Evolutionary conservation across 148 eudicot species (phyloP).

Genomic region (Suaeda aralocaspica): DNA sequence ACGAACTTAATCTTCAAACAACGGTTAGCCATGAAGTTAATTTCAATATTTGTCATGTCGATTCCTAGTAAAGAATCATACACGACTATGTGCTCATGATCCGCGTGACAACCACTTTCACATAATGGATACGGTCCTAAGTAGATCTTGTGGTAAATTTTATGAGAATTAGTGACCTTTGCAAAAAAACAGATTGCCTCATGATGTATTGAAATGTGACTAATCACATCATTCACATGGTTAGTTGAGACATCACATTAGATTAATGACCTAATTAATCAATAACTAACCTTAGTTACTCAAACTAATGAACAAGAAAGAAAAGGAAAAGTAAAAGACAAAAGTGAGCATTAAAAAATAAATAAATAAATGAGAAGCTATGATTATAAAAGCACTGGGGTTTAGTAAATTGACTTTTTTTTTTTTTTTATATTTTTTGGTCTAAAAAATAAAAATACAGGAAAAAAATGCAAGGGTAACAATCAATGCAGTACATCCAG

Average conservation of each 20-base stretch:
- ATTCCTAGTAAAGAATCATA: too few species aligned
- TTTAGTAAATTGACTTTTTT: background rate
- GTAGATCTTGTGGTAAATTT: background rate
- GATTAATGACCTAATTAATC: background rate
- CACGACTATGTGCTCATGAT: too few species aligned
- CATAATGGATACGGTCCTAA: background rate
- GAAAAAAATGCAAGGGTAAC: slow-evolving; percentile 74
- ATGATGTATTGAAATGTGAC: background rate
- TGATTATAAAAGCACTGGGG: slow-evolving; percentile 26
- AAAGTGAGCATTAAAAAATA: background rate
- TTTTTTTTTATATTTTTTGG: background rate
- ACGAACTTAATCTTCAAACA: too few species aligned
- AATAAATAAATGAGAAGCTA: slow-evolving; percentile 13
- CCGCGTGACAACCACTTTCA: too few species aligned
- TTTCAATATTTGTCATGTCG: too few species aligned
- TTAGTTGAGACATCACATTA: slow-evolving; percentile 7
- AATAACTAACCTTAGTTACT: background rate
- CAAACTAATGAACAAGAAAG: background rate
- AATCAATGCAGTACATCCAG: slow-evolving; percentile 91
- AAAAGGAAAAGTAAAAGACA: slow-evolving; percentile 15
- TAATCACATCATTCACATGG: background rate
- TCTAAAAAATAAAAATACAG: slow-evolving; percentile 31
- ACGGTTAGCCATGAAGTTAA: too few species aligned
- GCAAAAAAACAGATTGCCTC: background rate
- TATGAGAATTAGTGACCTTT: background rate